phyloP scores from a whole-genome alignment of 192 early-diverging fungal genomes.

The Backusella mclennaniae region DNA sequence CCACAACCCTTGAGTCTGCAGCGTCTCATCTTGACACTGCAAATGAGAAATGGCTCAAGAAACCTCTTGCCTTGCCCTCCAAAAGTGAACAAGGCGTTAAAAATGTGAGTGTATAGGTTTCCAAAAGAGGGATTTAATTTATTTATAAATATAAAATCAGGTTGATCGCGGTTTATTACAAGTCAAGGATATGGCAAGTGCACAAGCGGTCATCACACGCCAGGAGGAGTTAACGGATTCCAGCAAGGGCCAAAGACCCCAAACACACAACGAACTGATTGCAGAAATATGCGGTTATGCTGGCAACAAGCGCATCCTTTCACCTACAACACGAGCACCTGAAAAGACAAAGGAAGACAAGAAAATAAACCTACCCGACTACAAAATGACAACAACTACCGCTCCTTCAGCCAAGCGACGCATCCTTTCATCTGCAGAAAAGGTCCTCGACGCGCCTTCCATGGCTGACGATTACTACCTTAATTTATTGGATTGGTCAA shows the following conservation, averaged over 20 bases:
- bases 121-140: not conserved
- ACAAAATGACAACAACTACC: slow-evolving; percentile 41
- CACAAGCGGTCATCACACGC: not conserved
- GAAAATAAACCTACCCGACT: slow-evolving; percentile 56
- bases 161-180: not conserved
- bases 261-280: not conserved
- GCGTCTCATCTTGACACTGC: slow-evolving; percentile 13
- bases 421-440: slow-evolving; percentile 79
- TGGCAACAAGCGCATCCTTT: not conserved
- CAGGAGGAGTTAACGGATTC: not conserved
- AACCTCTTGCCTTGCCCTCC: not conserved
- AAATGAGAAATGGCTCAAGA: slow-evolving; percentile 13
- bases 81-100: not conserved
- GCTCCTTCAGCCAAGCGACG: slow-evolving; percentile 50
- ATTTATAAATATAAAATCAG: not conserved
- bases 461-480: slow-evolving; percentile 94
- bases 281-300: not conserved
- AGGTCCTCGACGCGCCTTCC: slow-evolving; percentile 86
- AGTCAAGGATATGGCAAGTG: not conserved
- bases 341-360: not conserved
- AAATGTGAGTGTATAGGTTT: not conserved
- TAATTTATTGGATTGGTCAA: slow-evolving; percentile 92
- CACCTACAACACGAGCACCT: not conserved
- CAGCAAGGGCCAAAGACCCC: not conserved
- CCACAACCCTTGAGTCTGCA: not conserved